These are phyloP conservation scores for Capsicum pubescens DNA, from an alignment of 257 asterid genomes.

Conservation along the genomic window DNA sequence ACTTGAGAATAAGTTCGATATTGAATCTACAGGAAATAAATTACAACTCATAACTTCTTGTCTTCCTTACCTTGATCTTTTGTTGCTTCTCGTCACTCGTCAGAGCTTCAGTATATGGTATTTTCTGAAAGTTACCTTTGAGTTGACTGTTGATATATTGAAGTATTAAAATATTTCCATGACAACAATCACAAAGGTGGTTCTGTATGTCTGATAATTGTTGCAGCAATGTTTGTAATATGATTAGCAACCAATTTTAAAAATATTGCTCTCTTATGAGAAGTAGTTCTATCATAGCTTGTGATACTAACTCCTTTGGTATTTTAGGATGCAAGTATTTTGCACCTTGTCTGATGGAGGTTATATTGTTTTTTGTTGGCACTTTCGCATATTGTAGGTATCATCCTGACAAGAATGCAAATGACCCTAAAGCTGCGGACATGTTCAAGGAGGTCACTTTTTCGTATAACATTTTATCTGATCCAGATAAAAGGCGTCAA, in stretches of 20 bases:
- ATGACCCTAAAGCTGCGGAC: slow-evolving; percentile 84
- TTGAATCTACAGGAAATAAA: neutral
- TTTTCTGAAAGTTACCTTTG: neutral
- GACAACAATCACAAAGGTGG: neutral
- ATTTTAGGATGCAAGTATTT: neutral
- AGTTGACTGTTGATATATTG: neutral
- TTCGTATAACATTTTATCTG: slow-evolving; percentile 90
- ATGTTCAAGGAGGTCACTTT: slow-evolving; percentile 93
- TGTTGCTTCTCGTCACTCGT: neutral
- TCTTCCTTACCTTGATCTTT: neutral
- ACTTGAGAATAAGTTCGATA: neutral
- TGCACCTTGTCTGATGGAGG: slow-evolving; percentile 16
- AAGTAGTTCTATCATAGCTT: neutral
- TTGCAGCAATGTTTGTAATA: neutral
- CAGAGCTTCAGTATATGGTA: neutral
- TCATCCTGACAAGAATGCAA: slow-evolving; percentile 98
- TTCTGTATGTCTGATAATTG: neutral
- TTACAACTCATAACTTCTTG: neutral
- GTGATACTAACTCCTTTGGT: neutral
- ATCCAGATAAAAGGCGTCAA: slow-evolving; percentile 89
- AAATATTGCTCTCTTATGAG: neutral
- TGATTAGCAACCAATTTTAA: neutral
- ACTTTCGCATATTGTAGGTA: slow-evolving; percentile 59
- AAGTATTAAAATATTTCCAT: neutral
- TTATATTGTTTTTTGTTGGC: slow-evolving; percentile 26